Conservation (phyloP, 2,329 filamentous ascomycete genomes). For the Aspergillus quadrilineatus region DNA sequence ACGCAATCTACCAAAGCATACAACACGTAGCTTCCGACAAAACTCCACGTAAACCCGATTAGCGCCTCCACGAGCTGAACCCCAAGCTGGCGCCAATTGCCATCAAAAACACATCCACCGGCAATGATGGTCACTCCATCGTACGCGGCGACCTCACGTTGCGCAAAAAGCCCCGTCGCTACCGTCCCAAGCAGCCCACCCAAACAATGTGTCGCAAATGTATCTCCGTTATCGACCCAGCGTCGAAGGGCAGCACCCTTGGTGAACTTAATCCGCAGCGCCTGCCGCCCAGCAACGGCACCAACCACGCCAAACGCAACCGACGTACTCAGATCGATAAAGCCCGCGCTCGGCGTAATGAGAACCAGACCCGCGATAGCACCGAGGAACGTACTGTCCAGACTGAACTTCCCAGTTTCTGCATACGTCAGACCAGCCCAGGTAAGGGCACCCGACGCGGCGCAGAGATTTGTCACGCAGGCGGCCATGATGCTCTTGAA, state of each 20-base stretch:
- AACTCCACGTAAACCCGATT: constrained; percentile 54
- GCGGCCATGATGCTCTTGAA: constrained; percentile 54
- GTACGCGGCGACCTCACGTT: constrained; percentile 53
- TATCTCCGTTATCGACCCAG: constrained; percentile 58
- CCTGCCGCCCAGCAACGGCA: constrained; percentile 51
- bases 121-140: constrained; percentile 48
- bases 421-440: constrained; percentile 49
- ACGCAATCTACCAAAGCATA: constrained; percentile 55
- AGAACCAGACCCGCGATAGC: constrained; percentile 55
- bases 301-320: constrained; percentile 52
- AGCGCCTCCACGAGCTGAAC: constrained; percentile 53
- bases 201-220: constrained; percentile 56
- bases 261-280: constrained; percentile 54
- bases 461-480: constrained; percentile 52
- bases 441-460: constrained; percentile 48
- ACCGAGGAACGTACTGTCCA: constrained; percentile 54
- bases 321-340: constrained; percentile 51
- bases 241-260: constrained; percentile 47
- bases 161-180: constrained; percentile 52
- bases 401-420: constrained; percentile 47
- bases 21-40: constrained; percentile 49
- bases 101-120: constrained; percentile 56
- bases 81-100: constrained; percentile 50
- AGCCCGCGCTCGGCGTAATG: constrained; percentile 52
- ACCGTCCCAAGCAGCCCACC: constrained; percentile 54